Evolutionary conservation across 352 stramenopile genomes (phyloP).

Genomic region (Elongisporangium prolatum): DNA sequence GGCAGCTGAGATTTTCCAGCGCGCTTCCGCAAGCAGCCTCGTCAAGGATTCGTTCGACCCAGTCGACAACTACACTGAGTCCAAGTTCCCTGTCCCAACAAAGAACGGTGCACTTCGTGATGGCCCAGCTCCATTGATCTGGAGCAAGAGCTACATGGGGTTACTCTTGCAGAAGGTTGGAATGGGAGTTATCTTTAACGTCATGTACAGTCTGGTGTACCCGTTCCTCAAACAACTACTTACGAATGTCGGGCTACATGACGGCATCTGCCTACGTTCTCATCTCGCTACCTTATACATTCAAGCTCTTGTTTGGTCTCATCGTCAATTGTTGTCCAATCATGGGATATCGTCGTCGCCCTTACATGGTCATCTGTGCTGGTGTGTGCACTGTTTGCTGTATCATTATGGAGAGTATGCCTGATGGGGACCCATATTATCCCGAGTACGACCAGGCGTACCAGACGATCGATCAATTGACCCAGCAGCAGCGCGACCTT

Average conservation of each 20-base stretch:
- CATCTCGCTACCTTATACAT: constrained; percentile 27
- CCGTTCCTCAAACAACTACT: constrained; percentile 48
- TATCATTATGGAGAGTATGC: constrained; percentile 20
- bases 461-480: constrained; percentile 18
- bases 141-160: constrained; percentile 31
- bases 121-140: constrained; percentile 23
- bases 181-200: constrained; percentile 41
- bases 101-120: constrained; percentile 38
- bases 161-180: constrained; percentile 47
- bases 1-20: neutral
- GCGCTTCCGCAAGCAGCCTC: neutral
- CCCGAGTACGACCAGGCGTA: constrained; percentile 5
- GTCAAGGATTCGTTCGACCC: neutral
- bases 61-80: neutral
- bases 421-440: constrained; percentile 34
- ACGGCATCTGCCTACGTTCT: constrained; percentile 34
- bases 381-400: constrained; percentile 17
- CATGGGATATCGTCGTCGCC: constrained; percentile 28
- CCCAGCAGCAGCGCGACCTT: constrained; percentile 13
- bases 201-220: constrained; percentile 38
- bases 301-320: constrained; percentile 32
- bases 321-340: constrained; percentile 27
- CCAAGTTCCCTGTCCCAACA: constrained; percentile 3
- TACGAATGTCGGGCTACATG: constrained; percentile 38
- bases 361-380: constrained; percentile 30